Evolutionary conservation across 768 basidiomycete genomes (phyloP).

Genomic region (Podaxis pistillaris): DNA sequence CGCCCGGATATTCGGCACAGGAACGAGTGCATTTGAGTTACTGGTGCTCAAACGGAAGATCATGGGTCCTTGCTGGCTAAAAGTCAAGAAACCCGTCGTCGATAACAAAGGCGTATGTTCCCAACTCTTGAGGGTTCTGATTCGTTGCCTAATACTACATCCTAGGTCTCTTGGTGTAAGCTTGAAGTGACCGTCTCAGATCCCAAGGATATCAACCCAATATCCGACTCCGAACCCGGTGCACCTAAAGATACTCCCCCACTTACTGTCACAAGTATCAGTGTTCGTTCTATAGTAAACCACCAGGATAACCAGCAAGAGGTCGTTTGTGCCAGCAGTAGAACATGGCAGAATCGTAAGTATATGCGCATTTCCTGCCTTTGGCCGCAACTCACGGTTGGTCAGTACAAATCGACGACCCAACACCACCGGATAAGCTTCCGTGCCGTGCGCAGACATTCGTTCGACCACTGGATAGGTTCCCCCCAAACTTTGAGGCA

Average conservation of each 20-base stretch:
- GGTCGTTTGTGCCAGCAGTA: slow-evolving; percentile 78
- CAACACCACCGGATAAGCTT: slow-evolving; percentile 84
- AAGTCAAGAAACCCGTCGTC: slow-evolving; percentile 72
- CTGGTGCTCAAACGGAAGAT: slow-evolving; percentile 95
- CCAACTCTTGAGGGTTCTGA: not conserved
- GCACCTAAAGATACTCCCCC: slow-evolving; percentile 84
- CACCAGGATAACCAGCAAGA: slow-evolving; percentile 94
- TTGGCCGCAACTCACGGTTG: not conserved
- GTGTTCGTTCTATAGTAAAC: slow-evolving; percentile 88
- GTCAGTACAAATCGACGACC: slow-evolving; percentile 85
- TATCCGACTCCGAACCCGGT: slow-evolving; percentile 64
- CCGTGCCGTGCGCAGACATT: slow-evolving; percentile 84
- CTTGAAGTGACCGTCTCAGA: slow-evolving; percentile 80
- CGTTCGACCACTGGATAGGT: slow-evolving; percentile 84
- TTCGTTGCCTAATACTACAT: slow-evolving; percentile 4
- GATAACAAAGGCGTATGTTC: slow-evolving; percentile 75
- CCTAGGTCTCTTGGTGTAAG: slow-evolving; percentile 95
- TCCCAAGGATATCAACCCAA: slow-evolving; percentile 87
- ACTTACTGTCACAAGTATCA: slow-evolving; percentile 86
- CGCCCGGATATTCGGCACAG: slow-evolving; percentile 85
- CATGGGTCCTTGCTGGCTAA: slow-evolving; percentile 98
- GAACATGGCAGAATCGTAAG: slow-evolving; percentile 75
- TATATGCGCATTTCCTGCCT: slow-evolving; percentile 5
- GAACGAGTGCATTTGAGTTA: slow-evolving; percentile 88
- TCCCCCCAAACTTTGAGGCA: slow-evolving; percentile 81